Conservation (phyloP, 225 moss, liverwort and hornwort species). For the Pleurozium schreberi region DNA sequence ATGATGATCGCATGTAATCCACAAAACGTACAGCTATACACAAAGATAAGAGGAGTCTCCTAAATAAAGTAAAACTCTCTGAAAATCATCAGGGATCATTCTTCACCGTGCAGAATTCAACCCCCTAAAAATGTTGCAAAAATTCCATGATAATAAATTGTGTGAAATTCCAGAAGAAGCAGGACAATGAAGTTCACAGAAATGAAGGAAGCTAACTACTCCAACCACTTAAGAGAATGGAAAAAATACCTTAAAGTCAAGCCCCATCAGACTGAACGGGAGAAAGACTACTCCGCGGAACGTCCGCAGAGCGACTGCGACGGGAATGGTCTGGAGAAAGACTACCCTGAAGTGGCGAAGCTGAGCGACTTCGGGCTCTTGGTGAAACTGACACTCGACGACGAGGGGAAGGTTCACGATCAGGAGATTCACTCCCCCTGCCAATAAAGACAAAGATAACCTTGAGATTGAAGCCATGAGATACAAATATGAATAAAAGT, state of each 20-base stretch:
- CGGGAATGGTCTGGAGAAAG: constrained; percentile 9
- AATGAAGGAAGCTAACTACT: not conserved
- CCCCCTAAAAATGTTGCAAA: not conserved
- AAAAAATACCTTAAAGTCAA: constrained; percentile 3
- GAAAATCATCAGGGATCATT: not conserved
- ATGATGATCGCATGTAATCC: not conserved
- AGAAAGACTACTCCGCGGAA: constrained; percentile 32
- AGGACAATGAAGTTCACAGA: not conserved
- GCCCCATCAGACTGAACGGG: constrained; percentile 30
- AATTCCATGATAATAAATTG: not conserved
- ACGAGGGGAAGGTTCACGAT: constrained; percentile 9
- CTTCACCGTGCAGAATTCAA: not conserved
- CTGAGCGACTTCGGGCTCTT: constrained; percentile 12
- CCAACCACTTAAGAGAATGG: not conserved
- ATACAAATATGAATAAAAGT: not conserved
- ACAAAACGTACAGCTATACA: not conserved
- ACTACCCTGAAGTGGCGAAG: constrained; percentile 16
- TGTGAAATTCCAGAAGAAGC: not conserved
- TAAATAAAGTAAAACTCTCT: not conserved
- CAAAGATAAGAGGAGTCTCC: not conserved
- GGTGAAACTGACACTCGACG: constrained; percentile 16
- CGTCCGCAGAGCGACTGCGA: constrained; percentile 1
- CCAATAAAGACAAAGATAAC: not conserved
- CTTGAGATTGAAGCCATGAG: not conserved
- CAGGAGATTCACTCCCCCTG: constrained; percentile 25